These are phyloP conservation scores for Aspergillus funiculosus DNA, from an alignment of 495 filamentous ascomycete species.

Conservation along the genomic window DNA sequence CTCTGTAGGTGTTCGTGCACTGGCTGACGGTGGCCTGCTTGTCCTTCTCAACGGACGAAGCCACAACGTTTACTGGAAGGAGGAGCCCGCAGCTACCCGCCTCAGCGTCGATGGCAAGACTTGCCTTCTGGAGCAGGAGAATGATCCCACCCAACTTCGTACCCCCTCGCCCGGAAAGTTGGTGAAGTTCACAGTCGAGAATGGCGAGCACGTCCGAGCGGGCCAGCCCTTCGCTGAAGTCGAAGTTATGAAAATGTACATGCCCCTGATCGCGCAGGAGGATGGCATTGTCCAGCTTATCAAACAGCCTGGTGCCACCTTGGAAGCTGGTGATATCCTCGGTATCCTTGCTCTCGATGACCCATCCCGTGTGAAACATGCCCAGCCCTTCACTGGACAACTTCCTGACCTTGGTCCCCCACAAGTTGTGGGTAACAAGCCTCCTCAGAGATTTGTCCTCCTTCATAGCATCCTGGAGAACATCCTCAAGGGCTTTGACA, in stretches of 20 bases:
- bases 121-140: constrained; percentile 96
- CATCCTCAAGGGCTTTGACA: constrained; percentile 92
- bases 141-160: constrained; percentile 94
- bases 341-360: constrained; percentile 96
- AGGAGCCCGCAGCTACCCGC: constrained; percentile 92
- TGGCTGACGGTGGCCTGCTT: constrained; percentile 92
- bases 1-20: constrained; percentile 83
- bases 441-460: constrained; percentile 77
- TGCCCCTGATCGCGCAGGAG: constrained; percentile 95
- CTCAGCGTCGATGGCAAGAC: constrained; percentile 97
- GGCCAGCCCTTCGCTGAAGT: constrained; percentile 95
- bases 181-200: constrained; percentile 96
- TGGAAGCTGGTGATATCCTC: constrained; percentile 97
- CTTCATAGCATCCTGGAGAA: constrained; percentile 75
- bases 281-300: constrained; percentile 96
- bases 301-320: constrained; percentile 97
- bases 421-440: constrained; percentile 82
- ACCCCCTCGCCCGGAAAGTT: constrained; percentile 96
- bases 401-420: constrained; percentile 84
- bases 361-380: constrained; percentile 92
- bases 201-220: constrained; percentile 88
- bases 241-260: constrained; percentile 99
- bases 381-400: constrained; percentile 90
- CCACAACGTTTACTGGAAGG: constrained; percentile 99
- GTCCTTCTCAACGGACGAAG: constrained; percentile 82